Evolutionary conservation across 1,284 basidiomycete genomes (phyloP), one percentile per base, ranked within the genome.

Genomic region (Athelia sp.): DNA sequence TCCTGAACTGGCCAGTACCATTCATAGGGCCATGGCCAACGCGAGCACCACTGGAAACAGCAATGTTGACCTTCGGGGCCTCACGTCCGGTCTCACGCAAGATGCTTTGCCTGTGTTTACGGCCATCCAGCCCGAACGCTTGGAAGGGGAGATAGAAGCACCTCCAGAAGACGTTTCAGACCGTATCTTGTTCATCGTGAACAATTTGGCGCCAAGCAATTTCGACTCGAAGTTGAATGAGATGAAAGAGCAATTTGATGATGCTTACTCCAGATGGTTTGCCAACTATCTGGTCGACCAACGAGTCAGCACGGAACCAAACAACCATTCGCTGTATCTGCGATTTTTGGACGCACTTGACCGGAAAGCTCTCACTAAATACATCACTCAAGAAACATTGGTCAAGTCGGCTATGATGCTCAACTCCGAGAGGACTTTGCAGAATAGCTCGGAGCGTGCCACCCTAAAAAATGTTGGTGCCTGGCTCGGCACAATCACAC

Each of bases 261-360:
- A 92, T 56, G 74, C 81, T 45, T 84, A 93, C 62, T 83, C 94
- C 34, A 80, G 89, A 50, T 99, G 97, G 97, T 97, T 99, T 64
- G 95, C 97, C 36, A 88, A 95, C 64, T 99, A 99, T 68, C 80
- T 99, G 42, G 93, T 99, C 22, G 90, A 96, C 58, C 92, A 98
- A 62, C 92, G 97, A 45, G 87, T 99, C 67, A 90, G 87, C 69
- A 90, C 91, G 52, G 97, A 99, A 70, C 93, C 93, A 46, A 99
- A 99, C 75, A 98, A 99, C 62, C 97, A 99, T 60, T 81, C 84
- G 43, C 82, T 99, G 26, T 99, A 99, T 67, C 83, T 97, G 55
- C 87, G 93, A 53, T 91, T 99, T 65, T 73, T 99, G 50, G 92
- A 98, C 51, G 83, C 86, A 1, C 69, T 99, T 56, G 79, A 86